Evolutionary conservation across 768 basidiomycete genomes (phyloP).

Genomic region (Chalciporus chontae): DNA sequence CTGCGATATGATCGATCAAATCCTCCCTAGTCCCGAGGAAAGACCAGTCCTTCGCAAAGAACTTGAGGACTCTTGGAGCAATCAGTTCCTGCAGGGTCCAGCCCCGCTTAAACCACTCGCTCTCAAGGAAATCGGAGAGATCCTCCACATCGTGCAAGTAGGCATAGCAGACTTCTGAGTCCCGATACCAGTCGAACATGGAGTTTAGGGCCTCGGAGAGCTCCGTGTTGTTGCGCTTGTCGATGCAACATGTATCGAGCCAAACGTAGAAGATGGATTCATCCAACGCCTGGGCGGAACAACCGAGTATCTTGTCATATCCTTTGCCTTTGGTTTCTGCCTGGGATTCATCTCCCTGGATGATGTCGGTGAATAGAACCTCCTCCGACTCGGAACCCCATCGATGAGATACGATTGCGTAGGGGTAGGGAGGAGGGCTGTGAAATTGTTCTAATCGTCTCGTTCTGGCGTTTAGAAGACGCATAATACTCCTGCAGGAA

Average conservation of each 20-base stretch:
- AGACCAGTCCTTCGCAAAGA: constrained; percentile 27
- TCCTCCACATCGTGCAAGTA: constrained; percentile 27
- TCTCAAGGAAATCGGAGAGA: constrained; percentile 12
- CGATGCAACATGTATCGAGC: constrained; percentile 34
- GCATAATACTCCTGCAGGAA: constrained; percentile 19
- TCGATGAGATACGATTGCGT: constrained; percentile 29
- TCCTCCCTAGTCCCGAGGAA: constrained; percentile 13
- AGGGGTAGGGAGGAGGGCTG: background rate
- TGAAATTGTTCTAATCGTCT: constrained; percentile 16
- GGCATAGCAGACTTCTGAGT: constrained; percentile 24
- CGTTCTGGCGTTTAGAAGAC: constrained; percentile 19
- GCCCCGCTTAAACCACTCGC: constrained; percentile 31
- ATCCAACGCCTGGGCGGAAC: constrained; percentile 15
- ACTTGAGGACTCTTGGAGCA: constrained; percentile 24
- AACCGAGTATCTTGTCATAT: constrained; percentile 19
- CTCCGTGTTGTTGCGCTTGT: constrained; percentile 26
- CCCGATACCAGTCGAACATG: constrained; percentile 34
- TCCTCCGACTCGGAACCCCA: constrained; percentile 23
- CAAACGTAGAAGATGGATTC: constrained; percentile 24
- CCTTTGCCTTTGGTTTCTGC: constrained; percentile 16
- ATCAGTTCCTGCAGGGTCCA: constrained; percentile 32
- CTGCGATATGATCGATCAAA: constrained; percentile 11
- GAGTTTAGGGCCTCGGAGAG: constrained; percentile 29
- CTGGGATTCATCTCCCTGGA: constrained; percentile 3
- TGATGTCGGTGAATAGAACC: constrained; percentile 23